phyloP scores from a whole-genome alignment of 139 green algal species.

The Limnomonas spitsbergensis region DNA sequence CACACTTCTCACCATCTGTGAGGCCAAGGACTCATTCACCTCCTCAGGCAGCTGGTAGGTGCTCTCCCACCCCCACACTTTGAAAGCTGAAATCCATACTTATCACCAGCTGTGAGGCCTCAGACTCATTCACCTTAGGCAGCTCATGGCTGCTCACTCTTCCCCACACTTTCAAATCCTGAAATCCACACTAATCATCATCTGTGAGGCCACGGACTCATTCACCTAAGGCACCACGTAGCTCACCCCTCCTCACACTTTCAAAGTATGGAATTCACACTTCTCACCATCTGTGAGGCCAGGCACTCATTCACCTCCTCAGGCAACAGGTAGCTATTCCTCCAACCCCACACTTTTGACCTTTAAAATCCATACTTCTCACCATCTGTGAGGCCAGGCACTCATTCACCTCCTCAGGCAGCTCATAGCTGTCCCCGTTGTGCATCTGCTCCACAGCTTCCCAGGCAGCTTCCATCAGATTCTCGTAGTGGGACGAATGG shows the following conservation, averaged over 20 bases:
- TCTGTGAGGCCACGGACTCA: slow-evolving; percentile 4
- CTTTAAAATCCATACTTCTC: too few relatives aligned
- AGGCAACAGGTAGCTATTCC: not conserved
- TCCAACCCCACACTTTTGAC: too few relatives aligned
- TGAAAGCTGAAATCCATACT: too few relatives aligned
- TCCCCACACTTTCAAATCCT: too few relatives aligned
- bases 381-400: slow-evolving; percentile 18
- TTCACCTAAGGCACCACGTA: not conserved
- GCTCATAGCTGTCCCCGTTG: not conserved
- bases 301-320: not conserved
- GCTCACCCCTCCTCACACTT: not conserved
- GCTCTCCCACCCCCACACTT: too few relatives aligned
- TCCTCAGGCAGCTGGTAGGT: not conserved
- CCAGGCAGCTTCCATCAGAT: slow-evolving; percentile 29
- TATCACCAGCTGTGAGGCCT: too few relatives aligned
- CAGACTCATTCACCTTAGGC: too few relatives aligned
- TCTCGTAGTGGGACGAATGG: slow-evolving; percentile 55
- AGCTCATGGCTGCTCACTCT: too few relatives aligned
- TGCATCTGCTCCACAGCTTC: slow-evolving; percentile 17
- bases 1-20: slow-evolving; percentile 21
- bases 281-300: slow-evolving; percentile 9
- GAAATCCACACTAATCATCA: too few relatives aligned
- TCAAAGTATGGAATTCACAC: too few relatives aligned
- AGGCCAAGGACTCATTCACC: slow-evolving; percentile 9
- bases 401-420: slow-evolving; percentile 9